Conservation (phyloP, 495 filamentous ascomycete genomes). For the Chaetomium fimeti region DNA sequence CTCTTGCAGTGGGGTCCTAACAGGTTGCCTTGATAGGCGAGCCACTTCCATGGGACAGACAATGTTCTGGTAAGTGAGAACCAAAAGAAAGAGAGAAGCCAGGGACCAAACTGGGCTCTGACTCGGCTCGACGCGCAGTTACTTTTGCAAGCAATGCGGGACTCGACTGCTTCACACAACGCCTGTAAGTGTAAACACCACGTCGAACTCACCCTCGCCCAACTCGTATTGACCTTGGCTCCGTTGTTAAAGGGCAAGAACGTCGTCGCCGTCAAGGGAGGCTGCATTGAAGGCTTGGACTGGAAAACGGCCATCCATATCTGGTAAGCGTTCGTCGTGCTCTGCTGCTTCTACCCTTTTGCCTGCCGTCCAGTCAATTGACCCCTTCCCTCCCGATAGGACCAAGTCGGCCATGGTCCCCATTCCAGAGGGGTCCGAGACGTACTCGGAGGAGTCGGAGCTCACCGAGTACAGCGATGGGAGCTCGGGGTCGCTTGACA, state of each 20-base stretch:
- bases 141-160: slow-evolving; percentile 62
- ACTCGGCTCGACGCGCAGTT: slow-evolving; percentile 31
- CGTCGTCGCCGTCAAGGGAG: slow-evolving; percentile 57
- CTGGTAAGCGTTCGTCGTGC: slow-evolving; percentile 36
- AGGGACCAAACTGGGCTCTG: background rate
- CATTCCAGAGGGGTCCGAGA: slow-evolving; percentile 58
- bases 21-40: slow-evolving; percentile 18
- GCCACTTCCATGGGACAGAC: slow-evolving; percentile 48
- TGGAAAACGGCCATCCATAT: slow-evolving; percentile 59
- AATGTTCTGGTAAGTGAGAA: slow-evolving; percentile 43
- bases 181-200: slow-evolving; percentile 35
- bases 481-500: slow-evolving; percentile 42
- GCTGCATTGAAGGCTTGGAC: slow-evolving; percentile 58
- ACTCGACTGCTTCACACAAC: slow-evolving; percentile 57
- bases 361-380: background rate
- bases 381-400: slow-evolving; percentile 22
- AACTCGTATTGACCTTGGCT: background rate
- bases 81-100: background rate
- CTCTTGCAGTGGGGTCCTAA: background rate
- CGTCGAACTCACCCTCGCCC: background rate
- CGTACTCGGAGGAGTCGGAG: slow-evolving; percentile 45
- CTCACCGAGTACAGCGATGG: slow-evolving; percentile 38
- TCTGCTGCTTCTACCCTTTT: background rate
- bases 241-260: slow-evolving; percentile 4
- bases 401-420: slow-evolving; percentile 60